Conservation (phyloP, 805 yeast genomes). For the Saccharomycopsis capsularis region DNA sequence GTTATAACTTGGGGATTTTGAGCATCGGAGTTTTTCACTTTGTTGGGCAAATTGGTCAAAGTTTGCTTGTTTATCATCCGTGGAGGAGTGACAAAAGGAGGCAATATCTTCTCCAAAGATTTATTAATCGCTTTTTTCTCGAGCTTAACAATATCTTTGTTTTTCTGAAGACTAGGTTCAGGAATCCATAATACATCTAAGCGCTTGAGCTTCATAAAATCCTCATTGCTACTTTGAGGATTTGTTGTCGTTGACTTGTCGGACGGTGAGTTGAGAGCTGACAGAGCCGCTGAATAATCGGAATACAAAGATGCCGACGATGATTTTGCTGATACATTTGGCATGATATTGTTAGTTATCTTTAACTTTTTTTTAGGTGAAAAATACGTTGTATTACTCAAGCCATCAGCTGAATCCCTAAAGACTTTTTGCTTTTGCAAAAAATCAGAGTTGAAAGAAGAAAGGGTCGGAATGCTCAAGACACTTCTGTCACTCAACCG, state of each 20-base stretch:
- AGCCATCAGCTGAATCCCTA: too few relatives aligned
- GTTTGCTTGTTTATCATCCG: slow-evolving; percentile 6
- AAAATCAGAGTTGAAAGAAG: slow-evolving; percentile 9
- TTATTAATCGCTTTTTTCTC: slow-evolving; percentile 3
- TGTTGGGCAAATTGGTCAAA: background rate
- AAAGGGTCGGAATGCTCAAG: slow-evolving; percentile 8
- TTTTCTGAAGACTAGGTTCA: background rate
- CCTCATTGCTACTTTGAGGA: background rate
- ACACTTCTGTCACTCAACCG: background rate
- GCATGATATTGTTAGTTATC: background rate
- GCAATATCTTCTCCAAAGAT: slow-evolving; percentile 3
- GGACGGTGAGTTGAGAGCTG: slow-evolving; percentile 5
- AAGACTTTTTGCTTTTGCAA: slow-evolving; percentile 8
- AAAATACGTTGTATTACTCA: too few relatives aligned
- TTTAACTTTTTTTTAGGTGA: slow-evolving; percentile 10
- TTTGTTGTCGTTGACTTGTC: background rate
- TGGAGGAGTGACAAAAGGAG: slow-evolving; percentile 16
- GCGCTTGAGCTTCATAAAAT: slow-evolving; percentile 3
- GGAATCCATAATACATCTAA: slow-evolving; percentile 3
- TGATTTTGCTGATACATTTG: slow-evolving; percentile 3
- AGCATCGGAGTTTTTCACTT: too few relatives aligned
- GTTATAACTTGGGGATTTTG: too few relatives aligned
- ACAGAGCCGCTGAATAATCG: background rate
- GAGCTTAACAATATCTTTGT: background rate
- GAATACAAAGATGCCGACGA: slow-evolving; percentile 10